phyloP scores from a whole-genome alignment of 805 yeast species.

The Komagataella ulmi region DNA sequence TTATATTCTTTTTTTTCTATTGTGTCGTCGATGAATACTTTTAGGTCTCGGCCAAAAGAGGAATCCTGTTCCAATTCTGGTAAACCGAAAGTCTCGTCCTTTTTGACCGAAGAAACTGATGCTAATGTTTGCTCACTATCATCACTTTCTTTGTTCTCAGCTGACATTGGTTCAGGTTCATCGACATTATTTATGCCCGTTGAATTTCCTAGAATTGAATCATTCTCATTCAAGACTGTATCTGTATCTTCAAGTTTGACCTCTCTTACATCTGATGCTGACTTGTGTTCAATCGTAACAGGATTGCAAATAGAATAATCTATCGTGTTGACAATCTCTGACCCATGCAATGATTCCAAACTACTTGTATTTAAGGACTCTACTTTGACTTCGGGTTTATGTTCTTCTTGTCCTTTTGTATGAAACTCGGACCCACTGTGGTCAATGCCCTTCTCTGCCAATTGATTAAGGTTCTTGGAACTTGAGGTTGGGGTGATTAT shows the following conservation, averaged over 20 bases:
- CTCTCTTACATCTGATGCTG: neutral
- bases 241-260: neutral
- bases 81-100: neutral
- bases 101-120: neutral
- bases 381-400: neutral
- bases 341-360: neutral
- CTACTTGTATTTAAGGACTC: neutral
- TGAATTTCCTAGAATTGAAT: neutral
- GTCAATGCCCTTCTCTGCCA: neutral
- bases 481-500: neutral
- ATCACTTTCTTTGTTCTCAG: neutral
- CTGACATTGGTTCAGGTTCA: neutral
- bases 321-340: neutral
- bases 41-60: neutral
- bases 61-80: neutral
- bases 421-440: neutral
- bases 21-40: neutral
- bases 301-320: neutral
- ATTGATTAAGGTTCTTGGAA: neutral
- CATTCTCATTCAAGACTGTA: neutral
- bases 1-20: neutral
- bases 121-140: neutral
- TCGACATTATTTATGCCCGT: neutral
- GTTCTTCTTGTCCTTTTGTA: neutral
- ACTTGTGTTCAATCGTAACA: neutral